These are phyloP conservation scores for Zanthoxylum bungeanum DNA, from an alignment of 345 rosid species.

Conservation along the genomic window DNA sequence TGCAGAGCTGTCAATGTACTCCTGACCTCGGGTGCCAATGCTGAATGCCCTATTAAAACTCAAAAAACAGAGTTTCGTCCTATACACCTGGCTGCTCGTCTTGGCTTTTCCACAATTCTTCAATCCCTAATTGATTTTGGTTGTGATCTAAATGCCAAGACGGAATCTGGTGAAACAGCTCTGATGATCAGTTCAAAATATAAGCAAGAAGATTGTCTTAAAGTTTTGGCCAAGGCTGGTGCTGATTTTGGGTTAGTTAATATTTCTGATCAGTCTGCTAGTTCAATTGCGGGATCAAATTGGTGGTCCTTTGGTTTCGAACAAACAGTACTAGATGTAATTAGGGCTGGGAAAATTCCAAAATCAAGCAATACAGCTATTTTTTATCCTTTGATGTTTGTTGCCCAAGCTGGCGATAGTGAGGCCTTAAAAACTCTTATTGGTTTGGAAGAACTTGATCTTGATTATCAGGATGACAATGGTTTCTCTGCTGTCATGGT, in stretches of 20 bases:
- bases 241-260: constrained; percentile 83
- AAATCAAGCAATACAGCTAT: constrained; percentile 50
- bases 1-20: constrained; percentile 67
- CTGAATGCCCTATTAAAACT: constrained; percentile 52
- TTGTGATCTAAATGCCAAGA: constrained; percentile 69
- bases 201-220: constrained; percentile 57
- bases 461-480: constrained; percentile 75
- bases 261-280: constrained; percentile 41
- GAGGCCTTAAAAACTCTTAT: constrained; percentile 62
- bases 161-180: constrained; percentile 75
- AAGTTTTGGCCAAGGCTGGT: constrained; percentile 63
- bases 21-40: constrained; percentile 54
- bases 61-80: constrained; percentile 56
- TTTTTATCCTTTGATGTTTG: constrained; percentile 59
- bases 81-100: constrained; percentile 78
- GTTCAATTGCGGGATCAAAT: constrained; percentile 50
- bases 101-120: constrained; percentile 48
- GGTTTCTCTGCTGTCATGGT: constrained; percentile 91
- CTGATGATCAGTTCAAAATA: constrained; percentile 62
- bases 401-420: constrained; percentile 62
- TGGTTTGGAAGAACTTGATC: constrained; percentile 32
- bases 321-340: constrained; percentile 51
- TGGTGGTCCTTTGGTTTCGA: constrained; percentile 70
- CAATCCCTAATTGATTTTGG: constrained; percentile 58
- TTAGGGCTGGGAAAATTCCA: constrained; percentile 56